Evolutionary conservation across 2,329 filamentous ascomycete genomes (phyloP).

Genomic region (Cryphonectria radicalis): DNA sequence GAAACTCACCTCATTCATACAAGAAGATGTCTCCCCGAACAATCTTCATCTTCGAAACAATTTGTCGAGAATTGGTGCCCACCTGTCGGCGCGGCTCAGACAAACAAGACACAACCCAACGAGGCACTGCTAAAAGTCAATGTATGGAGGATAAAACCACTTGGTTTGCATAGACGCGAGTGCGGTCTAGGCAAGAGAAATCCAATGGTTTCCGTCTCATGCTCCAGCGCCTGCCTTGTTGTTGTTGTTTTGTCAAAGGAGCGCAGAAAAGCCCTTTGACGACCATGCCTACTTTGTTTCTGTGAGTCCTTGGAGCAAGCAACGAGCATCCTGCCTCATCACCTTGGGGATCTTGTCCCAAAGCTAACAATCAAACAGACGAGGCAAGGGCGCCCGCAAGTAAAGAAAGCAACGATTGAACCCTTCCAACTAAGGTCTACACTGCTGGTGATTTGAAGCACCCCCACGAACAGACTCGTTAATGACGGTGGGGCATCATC

Average conservation of each 20-base stretch:
- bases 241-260: neutral
- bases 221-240: neutral
- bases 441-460: neutral
- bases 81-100: neutral
- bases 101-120: neutral
- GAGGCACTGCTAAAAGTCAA: neutral
- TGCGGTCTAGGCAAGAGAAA: neutral
- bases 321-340: slow-evolving; percentile 2
- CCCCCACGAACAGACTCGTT: neutral
- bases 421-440: neutral
- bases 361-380: neutral
- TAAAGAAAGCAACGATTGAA: neutral
- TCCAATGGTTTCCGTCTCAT: neutral
- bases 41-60: too few species aligned
- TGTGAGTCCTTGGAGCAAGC: slow-evolving; percentile 10
- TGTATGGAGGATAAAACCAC: neutral
- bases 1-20: neutral
- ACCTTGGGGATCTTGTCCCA: neutral
- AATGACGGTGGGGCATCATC: neutral
- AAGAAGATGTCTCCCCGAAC: neutral
- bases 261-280: neutral
- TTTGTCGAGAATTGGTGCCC: neutral
- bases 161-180: neutral
- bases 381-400: neutral
- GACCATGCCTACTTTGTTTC: neutral